Conservation (phyloP, 306 rosid genomes). For the Ormosia semicastrata region DNA sequence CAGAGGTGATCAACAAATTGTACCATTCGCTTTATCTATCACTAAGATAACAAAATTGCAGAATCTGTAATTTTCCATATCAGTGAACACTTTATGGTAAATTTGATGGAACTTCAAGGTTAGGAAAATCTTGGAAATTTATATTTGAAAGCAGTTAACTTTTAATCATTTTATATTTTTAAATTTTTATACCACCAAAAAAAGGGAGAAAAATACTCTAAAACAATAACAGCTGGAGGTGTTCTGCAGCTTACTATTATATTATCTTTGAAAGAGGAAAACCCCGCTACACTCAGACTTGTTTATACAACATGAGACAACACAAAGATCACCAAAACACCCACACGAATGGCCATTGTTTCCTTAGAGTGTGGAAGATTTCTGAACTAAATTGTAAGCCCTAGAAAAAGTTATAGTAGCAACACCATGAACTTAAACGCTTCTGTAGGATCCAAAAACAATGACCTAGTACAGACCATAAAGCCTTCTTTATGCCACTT, state of each 20-base stretch:
- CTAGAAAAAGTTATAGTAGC: not conserved
- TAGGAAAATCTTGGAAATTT: slow-evolving; percentile 7
- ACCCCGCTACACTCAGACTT: too few relatives aligned
- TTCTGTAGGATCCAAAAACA: not conserved
- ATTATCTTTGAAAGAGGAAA: too few relatives aligned
- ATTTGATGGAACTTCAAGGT: not conserved
- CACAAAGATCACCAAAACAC: not conserved
- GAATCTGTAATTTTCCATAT: not conserved
- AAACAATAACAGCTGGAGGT: slow-evolving; percentile 2
- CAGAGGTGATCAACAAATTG: not conserved
- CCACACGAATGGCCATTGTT: not conserved
- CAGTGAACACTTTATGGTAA: not conserved
- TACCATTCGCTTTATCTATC: not conserved
- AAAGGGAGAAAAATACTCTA: not conserved
- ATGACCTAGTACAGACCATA: slow-evolving; percentile 17
- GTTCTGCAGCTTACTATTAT: too few relatives aligned
- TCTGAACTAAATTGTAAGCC: not conserved
- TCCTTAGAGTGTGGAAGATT: not conserved
- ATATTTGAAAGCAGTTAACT: not conserved
- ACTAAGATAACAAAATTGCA: not conserved
- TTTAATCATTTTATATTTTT: too few relatives aligned
- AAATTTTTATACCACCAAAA: not conserved
- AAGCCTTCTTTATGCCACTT: not conserved
- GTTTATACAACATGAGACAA: too few relatives aligned
- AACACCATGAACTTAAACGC: not conserved